phyloP scores from a whole-genome alignment of 371 early-diverging fungal species.

The Haplosporangium sp. region DNA sequence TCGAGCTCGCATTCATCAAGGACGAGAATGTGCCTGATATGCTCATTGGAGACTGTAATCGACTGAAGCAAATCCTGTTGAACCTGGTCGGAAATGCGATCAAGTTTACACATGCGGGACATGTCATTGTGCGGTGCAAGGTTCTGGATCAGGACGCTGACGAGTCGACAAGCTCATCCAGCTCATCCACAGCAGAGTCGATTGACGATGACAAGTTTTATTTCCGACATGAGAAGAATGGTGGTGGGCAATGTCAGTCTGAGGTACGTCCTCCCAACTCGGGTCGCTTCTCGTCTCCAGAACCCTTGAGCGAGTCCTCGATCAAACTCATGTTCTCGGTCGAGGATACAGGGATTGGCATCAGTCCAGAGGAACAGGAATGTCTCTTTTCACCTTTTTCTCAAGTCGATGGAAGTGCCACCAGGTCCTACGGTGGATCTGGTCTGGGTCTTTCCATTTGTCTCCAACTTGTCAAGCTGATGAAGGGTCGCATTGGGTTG shows the following conservation, averaged over 20 bases:
- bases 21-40: slow-evolving; percentile 59
- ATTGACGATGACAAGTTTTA: slow-evolving; percentile 49
- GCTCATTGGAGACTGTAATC: slow-evolving; percentile 60
- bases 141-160: slow-evolving; percentile 42
- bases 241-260: slow-evolving; percentile 39
- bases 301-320: slow-evolving; percentile 44
- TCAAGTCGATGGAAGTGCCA: slow-evolving; percentile 70
- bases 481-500: slow-evolving; percentile 65
- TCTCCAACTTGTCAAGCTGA: slow-evolving; percentile 62
- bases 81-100: slow-evolving; percentile 73
- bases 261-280: slow-evolving; percentile 51
- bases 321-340: slow-evolving; percentile 55
- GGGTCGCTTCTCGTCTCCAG: slow-evolving; percentile 49
- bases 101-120: slow-evolving; percentile 74
- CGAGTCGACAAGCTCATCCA: slow-evolving; percentile 6
- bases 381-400: slow-evolving; percentile 71
- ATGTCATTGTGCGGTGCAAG: slow-evolving; percentile 59
- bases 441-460: slow-evolving; percentile 71
- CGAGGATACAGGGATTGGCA: slow-evolving; percentile 74
- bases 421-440: slow-evolving; percentile 62
- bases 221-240: slow-evolving; percentile 47
- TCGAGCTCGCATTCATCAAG: slow-evolving; percentile 65
- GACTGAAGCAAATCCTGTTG: slow-evolving; percentile 62
- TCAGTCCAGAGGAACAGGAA: slow-evolving; percentile 62
- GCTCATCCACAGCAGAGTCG: slow-evolving; percentile 5